Evolutionary conservation across 2,329 filamentous ascomycete genomes (phyloP), one percentile per base, ranked within the genome.

Genomic region (Hypoxylon sp.): DNA sequence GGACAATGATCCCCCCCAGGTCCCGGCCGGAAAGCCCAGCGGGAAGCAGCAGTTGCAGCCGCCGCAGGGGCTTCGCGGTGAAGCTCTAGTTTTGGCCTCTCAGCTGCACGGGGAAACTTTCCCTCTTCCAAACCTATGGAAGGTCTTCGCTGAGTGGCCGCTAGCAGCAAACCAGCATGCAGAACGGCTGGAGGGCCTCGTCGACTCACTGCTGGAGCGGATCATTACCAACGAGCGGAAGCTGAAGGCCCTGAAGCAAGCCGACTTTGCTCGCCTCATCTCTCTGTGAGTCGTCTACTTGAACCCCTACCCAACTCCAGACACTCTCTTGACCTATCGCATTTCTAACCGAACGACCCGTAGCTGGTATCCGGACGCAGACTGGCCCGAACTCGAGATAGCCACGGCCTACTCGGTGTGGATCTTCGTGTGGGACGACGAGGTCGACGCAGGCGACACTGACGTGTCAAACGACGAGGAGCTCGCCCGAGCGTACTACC

Each of bases 351-450:
- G 32, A 8, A 4, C n/a, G 37, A 44, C 8, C 30, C 24, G 10
- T 24, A 76, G 74, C 19, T 77, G 75, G 75, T 75, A 75, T 63
- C 74, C 74, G 3, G 66, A 72, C 41, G 71, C 75, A 47, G 68
- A 72, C 53, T 77, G 75, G 75, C 65, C 71, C 11, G 73, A 76
- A 46, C 71, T 77, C 3, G 68, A 72, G 37, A 70, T 72, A 6
- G 73, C 73, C 1, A 73, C 73, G 32, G 67, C 74, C 2, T 76
- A 76, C 56, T 72, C 74, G 0, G 70, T 76, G 6, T 76, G 74
- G 70, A 73, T 76, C 34, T 77, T 77, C 54, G 71, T 75, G 32
- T 77, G 75, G 75, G 74, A 77, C 54, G 75, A 76, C 37, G 73
- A 74, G 13, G 73, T 77, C 34, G 75, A 77, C 51, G 72, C 70